Conservation (phyloP, 495 filamentous ascomycete genomes). For the Wilcoxina mikolae region DNA sequence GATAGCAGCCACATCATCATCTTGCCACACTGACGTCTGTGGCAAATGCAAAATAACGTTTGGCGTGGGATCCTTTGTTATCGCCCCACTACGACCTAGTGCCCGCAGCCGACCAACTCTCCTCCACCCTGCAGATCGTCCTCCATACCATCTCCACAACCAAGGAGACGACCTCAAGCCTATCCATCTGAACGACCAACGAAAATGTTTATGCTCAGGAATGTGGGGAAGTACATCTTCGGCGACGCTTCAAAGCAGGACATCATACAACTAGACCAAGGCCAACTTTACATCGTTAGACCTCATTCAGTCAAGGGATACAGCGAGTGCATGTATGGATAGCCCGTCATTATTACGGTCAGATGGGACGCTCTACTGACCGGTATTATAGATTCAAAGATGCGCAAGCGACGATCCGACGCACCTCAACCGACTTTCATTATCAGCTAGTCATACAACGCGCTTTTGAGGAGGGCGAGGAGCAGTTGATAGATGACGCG, state of each 20-base stretch:
- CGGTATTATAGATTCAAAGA: slow-evolving; percentile 77
- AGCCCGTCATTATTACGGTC: not conserved
- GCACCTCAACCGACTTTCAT: slow-evolving; percentile 84
- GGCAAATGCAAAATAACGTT: no score
- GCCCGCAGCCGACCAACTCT: not conserved
- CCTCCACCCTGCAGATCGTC: not conserved
- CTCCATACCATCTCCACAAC: not conserved
- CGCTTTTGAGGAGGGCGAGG: slow-evolving; percentile 94
- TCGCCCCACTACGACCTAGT: no score
- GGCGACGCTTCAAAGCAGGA: slow-evolving; percentile 80
- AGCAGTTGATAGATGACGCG: slow-evolving; percentile 68
- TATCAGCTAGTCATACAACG: slow-evolving; percentile 94
- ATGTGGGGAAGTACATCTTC: slow-evolving; percentile 83
- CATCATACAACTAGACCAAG: slow-evolving; percentile 85
- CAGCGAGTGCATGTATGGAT: slow-evolving; percentile 64
- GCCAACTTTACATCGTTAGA: slow-evolving; percentile 91
- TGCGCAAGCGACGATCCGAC: slow-evolving; percentile 76
- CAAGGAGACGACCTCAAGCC: not conserved
- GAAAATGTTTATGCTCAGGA: slow-evolving; percentile 58
- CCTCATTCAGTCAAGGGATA: slow-evolving; percentile 92
- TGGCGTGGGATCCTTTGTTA: not conserved
- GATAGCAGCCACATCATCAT: not conserved
- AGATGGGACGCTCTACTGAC: no score
- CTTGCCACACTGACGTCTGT: not conserved
- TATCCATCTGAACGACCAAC: not conserved